phyloP scores from a whole-genome alignment of 1,284 basidiomycete genomes.

The Trichosporon faecale region DNA sequence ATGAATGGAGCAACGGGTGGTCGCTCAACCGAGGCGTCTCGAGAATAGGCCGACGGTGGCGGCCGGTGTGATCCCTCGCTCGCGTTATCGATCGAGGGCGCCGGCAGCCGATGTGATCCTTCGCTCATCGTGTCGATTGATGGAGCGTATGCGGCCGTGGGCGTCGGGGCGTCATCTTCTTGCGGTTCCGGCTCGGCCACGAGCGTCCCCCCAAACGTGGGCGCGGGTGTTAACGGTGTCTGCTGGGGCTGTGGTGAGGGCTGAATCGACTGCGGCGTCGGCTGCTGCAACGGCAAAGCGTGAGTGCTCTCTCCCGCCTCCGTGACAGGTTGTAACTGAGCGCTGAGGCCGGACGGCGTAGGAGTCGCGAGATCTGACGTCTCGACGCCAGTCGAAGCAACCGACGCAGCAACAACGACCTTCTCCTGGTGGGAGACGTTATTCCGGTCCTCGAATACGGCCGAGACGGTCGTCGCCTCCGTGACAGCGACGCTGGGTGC shows the following conservation, averaged over 20 bases:
- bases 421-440: background rate
- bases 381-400: background rate
- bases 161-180: background rate
- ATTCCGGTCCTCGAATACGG: background rate
- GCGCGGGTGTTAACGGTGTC: background rate
- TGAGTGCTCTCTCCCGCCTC: constrained; percentile 20
- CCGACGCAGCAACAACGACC: background rate
- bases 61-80: constrained; percentile 1
- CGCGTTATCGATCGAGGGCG: background rate
- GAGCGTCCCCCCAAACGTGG: background rate
- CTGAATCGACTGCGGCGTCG: background rate
- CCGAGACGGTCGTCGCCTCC: constrained; percentile 10
- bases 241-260: background rate
- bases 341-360: background rate
- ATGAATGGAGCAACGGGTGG: constrained; percentile 17
- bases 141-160: background rate
- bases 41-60: background rate
- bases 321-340: constrained; percentile 5
- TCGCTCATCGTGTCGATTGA: background rate
- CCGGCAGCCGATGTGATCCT: background rate
- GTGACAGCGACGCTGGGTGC: constrained; percentile 16
- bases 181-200: constrained; percentile 1
- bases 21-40: background rate
- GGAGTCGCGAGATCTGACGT: background rate
- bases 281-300: constrained; percentile 4